Evolutionary conservation across 2,329 filamentous ascomycete genomes (phyloP), one percentile per base, ranked within the genome.

Genomic region (Diaporthe amygdali): DNA sequence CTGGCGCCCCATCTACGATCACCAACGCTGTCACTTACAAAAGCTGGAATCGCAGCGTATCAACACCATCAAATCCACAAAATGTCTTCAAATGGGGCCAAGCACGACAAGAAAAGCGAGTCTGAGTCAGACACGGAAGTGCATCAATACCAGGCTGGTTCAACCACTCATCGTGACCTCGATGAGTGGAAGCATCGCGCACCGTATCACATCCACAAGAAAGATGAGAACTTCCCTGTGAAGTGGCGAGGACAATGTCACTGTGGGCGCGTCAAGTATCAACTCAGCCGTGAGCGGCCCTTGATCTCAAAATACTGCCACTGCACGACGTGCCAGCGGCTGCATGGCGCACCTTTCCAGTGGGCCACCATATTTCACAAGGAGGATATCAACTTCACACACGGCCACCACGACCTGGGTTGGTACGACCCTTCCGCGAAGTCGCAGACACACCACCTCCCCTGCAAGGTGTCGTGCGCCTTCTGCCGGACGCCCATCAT

Each of bases 321-420:
- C 82, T 97, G 94, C 82, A 87, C 85, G 0, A 94, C 92, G 54
- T 97, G 94, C 79, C 93, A 96, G 83, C 88, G 89, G 15, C 85
- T 96, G 74, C 94, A 97, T 76, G 94, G 92, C 66, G 93, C 94
- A 4, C 94, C 94, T 0, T 96, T 96, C 82, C 94, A 97, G 83
- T 96, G 94, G 94, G 93, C 94, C 0, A 93, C 94, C 51, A 95
- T 97, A 75, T 96, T 97, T 82, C 88, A 94, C 79, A 97, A 97
- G 79, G 82, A 87, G 0, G 92, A 94, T 76, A 86, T 95, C 77
- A 89, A 90, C 71, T 95, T 95, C 80, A 86, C 85, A 8, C 81
- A 87, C 12, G 90, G 94, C 61, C 85, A 89, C 75, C 87, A 93
- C 75, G 84, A 86, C 30, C 83, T 95, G 0, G 86, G 87, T 3